Percentiles rank a stretch among this genome's conserved stretches.
phyloP scores from a whole-genome alignment of 2,329 filamentous ascomycete species.

The Diplodia seriata region DNA sequence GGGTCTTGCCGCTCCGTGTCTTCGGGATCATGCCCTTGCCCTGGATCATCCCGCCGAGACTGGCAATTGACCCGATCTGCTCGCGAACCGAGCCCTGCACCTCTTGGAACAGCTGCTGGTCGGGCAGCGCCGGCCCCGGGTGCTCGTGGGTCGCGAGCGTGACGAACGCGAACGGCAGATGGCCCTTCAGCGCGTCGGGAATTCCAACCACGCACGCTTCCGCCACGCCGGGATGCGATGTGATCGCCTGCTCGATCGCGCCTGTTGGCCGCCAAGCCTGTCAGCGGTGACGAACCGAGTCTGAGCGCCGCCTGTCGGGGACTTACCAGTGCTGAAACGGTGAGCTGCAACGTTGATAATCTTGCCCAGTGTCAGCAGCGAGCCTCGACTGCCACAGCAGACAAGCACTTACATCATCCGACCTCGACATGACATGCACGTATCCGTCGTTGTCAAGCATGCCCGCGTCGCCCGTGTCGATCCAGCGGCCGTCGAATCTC shows the following conservation, averaged over 20 bases:
- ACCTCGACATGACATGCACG: slow-evolving; percentile 67
- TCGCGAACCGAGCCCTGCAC: slow-evolving; percentile 75
- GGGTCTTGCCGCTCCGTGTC: slow-evolving; percentile 89
- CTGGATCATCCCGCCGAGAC: slow-evolving; percentile 83
- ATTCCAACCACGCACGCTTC: slow-evolving; percentile 88
- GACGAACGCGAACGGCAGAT: slow-evolving; percentile 90
- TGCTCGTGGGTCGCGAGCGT: slow-evolving; percentile 60
- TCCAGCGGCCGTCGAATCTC: slow-evolving; percentile 79
- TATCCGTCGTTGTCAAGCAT: slow-evolving; percentile 79
- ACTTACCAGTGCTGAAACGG: slow-evolving; percentile 81
- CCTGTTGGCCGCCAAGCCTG: slow-evolving; percentile 56
- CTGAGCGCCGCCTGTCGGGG: not conserved
- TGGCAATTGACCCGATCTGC: slow-evolving; percentile 87
- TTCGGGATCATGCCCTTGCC: slow-evolving; percentile 88
- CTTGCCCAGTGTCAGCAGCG: slow-evolving; percentile 32
- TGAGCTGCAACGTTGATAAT: slow-evolving; percentile 97
- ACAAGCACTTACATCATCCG: slow-evolving; percentile 66
- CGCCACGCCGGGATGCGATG: slow-evolving; percentile 77
- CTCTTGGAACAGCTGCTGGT: slow-evolving; percentile 62
- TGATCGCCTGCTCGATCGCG: slow-evolving; percentile 88
- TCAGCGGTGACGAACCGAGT: slow-evolving; percentile 2
- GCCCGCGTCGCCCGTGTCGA: slow-evolving; percentile 91
- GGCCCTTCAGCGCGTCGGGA: slow-evolving; percentile 85
- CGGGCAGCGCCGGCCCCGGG: slow-evolving; percentile 56
- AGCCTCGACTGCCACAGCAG: not conserved